Percentiles rank a stretch among this genome's conserved stretches.
These are phyloP conservation scores for Geranium incanum DNA, from an alignment of 441 rosid genomes.

Conservation along the genomic window DNA sequence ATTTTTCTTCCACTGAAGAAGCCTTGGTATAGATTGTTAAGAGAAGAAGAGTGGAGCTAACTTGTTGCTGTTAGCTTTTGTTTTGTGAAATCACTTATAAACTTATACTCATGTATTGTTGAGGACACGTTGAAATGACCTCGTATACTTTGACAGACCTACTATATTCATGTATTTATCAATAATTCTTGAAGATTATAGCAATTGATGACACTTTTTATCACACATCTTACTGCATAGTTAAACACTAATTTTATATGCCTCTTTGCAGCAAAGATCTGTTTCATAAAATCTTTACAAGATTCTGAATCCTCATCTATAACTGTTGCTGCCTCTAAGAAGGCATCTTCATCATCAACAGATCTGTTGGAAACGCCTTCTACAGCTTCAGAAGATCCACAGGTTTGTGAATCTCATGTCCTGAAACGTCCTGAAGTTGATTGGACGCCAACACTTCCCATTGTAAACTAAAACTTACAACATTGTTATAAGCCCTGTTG, in stretches of 20 bases:
- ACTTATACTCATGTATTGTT: neutral
- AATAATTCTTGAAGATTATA: neutral
- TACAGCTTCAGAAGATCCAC: constrained; percentile 36
- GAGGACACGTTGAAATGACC: neutral
- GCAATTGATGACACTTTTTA: neutral
- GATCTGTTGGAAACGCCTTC: constrained; percentile 38
- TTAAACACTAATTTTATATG: neutral
- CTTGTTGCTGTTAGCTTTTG: neutral
- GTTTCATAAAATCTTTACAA: constrained; percentile 48
- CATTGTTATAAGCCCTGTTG: neutral
- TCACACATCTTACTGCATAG: neutral
- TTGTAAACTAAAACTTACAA: neutral
- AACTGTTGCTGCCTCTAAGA: constrained; percentile 46
- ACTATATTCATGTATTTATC: neutral
- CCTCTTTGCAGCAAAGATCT: constrained; percentile 44
- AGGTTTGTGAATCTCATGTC: constrained; percentile 36
- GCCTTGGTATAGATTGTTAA: neutral
- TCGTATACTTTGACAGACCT: neutral
- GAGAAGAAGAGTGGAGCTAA: neutral
- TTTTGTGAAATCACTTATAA: neutral
- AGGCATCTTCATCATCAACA: constrained; percentile 37
- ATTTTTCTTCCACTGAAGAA: neutral
- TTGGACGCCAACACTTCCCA: neutral
- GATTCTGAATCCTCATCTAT: constrained; percentile 55
- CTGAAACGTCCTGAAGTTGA: neutral